phyloP scores from a whole-genome alignment of 345 rosid genomes.

The Citrus maxima region DNA sequence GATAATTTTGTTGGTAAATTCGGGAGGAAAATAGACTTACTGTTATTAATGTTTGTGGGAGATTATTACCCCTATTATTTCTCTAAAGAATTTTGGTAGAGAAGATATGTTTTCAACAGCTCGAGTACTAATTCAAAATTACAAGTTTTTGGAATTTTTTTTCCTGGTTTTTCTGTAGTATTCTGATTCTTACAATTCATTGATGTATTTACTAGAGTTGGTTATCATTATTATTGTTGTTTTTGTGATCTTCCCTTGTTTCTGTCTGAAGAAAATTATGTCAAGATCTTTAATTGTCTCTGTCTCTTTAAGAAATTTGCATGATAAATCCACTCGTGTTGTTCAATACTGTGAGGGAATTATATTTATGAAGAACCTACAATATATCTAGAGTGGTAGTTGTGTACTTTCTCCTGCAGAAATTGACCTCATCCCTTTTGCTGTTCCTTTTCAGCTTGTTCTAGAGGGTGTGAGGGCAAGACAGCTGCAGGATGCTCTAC shows the following conservation, averaged over 20 bases:
- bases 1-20: no score
- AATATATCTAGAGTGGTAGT: constrained; percentile 2
- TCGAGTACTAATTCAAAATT: no score
- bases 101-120: no score
- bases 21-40: no score
- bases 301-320: background rate
- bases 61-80: no score
- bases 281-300: background rate
- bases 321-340: background rate
- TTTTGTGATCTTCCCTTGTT: background rate
- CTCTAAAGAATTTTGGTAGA: no score
- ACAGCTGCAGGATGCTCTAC: constrained; percentile 63
- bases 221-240: no score
- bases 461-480: constrained; percentile 77
- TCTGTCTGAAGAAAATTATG: background rate
- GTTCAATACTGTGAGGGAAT: background rate
- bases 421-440: constrained; percentile 18
- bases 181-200: no score
- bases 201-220: no score
- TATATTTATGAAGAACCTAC: background rate
- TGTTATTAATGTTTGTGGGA: no score
- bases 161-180: no score
- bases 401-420: background rate
- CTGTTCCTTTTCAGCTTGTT: constrained; percentile 60
- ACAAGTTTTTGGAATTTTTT: no score